A percentile compares a stretch with the other conserved stretches of the same genome.
phyloP scores from a whole-genome alignment of 1,284 basidiomycete species.

The Melampsora larici-populina region DNA sequence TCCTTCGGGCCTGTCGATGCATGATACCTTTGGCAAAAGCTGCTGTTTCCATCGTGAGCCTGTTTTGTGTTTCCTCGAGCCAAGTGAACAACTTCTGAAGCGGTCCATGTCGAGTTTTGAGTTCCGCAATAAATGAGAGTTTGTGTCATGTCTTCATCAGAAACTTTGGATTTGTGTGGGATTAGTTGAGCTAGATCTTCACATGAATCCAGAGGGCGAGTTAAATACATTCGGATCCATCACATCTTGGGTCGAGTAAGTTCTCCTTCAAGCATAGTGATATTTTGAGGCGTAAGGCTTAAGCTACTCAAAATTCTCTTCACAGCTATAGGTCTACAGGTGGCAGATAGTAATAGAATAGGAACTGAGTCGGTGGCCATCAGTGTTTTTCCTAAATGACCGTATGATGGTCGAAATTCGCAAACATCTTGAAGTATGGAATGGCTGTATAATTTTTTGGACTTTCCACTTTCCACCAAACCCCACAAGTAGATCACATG shows the following conservation, averaged over 20 bases:
- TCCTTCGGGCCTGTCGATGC: slow-evolving; percentile 6
- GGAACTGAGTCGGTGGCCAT: neutral
- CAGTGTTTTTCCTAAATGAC: slow-evolving; percentile 3
- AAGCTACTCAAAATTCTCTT: neutral
- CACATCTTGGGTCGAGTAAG: neutral
- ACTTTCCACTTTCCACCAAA: slow-evolving; percentile 16
- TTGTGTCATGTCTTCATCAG: neutral
- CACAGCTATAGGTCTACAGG: slow-evolving; percentile 13
- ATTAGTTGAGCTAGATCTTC: slow-evolving; percentile 1
- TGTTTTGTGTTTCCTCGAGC: neutral
- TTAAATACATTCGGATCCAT: neutral
- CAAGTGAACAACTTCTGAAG: neutral
- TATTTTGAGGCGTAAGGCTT: slow-evolving; percentile 5
- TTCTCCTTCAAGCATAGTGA: neutral
- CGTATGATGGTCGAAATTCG: slow-evolving; percentile 12
- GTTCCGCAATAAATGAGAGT: neutral
- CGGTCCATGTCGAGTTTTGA: neutral
- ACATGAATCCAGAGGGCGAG: neutral
- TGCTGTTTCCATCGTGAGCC: neutral
- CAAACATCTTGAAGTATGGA: neutral
- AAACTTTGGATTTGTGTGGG: neutral
- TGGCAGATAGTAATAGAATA: slow-evolving; percentile 1
- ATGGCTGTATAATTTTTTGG: slow-evolving; percentile 2
- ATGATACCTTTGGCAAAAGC: neutral
- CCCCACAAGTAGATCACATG: slow-evolving; percentile 20